phyloP scores from a whole-genome alignment of 169 alveolate genomes.

The Plasmodium cynomolgi region DNA sequence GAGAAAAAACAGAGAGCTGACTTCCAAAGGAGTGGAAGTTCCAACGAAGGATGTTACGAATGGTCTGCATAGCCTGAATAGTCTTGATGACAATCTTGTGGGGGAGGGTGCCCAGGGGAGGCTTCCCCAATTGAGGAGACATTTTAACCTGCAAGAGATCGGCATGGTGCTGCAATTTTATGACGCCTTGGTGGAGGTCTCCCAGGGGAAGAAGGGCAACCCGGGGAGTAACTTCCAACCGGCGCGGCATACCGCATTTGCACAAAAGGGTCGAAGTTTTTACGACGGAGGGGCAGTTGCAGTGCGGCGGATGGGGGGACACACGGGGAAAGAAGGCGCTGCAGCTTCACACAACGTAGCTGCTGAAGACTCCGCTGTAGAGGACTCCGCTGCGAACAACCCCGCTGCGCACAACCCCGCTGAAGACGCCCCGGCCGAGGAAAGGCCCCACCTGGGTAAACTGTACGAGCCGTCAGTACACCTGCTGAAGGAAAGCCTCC shows the following conservation, averaged over 20 bases:
- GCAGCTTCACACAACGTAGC: too few relatives aligned
- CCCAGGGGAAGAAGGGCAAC: not conserved
- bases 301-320: too few relatives aligned
- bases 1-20: not conserved
- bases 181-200: not conserved
- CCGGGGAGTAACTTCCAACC: not conserved
- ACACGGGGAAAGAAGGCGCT: not conserved
- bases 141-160: conserved; percentile 60
- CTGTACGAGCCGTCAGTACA: not conserved
- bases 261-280: too few relatives aligned
- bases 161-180: conserved; percentile 70
- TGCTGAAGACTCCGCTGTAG: too few relatives aligned
- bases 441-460: too few relatives aligned
- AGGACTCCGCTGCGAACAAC: not conserved
- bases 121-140: not conserved
- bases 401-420: too few relatives aligned
- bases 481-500: conserved; percentile 29
- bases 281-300: too few relatives aligned
- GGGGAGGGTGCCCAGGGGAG: not conserved
- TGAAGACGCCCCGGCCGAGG: not conserved
- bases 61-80: too few relatives aligned
- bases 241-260: too few relatives aligned
- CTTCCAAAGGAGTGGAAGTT: not conserved
- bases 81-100: not conserved
- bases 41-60: not conserved